A percentile compares a stretch with the other conserved stretches of the same genome.
These are phyloP conservation scores for Dendrobium officinale DNA, from an alignment of 106 monocot genomes.

Conservation along the genomic window DNA sequence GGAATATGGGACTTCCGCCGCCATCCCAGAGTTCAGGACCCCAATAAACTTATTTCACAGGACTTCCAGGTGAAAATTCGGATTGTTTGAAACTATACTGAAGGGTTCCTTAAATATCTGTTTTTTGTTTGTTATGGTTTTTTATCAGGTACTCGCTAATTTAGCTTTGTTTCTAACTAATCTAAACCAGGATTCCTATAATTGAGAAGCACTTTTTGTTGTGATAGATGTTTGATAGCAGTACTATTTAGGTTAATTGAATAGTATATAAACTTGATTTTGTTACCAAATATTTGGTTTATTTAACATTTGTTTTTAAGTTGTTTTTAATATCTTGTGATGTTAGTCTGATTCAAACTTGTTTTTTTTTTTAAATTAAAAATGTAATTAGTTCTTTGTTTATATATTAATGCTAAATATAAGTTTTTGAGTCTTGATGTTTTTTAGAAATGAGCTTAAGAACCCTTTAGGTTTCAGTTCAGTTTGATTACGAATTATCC, in stretches of 20 bases:
- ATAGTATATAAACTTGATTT: not conserved
- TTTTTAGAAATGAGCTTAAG: no score
- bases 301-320: not conserved
- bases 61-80: not conserved
- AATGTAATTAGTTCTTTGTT: no score
- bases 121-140: not conserved
- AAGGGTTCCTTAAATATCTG: not conserved
- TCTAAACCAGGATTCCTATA: not conserved
- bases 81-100: not conserved
- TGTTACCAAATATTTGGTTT: not conserved
- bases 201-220: not conserved
- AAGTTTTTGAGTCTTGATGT: no score
- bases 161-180: not conserved
- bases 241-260: not conserved
- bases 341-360: not conserved
- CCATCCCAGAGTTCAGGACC: conserved; percentile 26
- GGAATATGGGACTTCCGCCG: conserved; percentile 43
- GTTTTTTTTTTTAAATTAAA: not conserved
- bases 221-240: not conserved
- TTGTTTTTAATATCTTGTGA: not conserved
- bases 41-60: not conserved
- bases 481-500: no score
- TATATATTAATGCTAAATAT: no score
- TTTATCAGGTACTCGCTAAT: not conserved
- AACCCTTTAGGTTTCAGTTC: no score